These are phyloP conservation scores for Pyricularia sp. DNA, from an alignment of 2,329 filamentous ascomycete species.

Conservation along the genomic window DNA sequence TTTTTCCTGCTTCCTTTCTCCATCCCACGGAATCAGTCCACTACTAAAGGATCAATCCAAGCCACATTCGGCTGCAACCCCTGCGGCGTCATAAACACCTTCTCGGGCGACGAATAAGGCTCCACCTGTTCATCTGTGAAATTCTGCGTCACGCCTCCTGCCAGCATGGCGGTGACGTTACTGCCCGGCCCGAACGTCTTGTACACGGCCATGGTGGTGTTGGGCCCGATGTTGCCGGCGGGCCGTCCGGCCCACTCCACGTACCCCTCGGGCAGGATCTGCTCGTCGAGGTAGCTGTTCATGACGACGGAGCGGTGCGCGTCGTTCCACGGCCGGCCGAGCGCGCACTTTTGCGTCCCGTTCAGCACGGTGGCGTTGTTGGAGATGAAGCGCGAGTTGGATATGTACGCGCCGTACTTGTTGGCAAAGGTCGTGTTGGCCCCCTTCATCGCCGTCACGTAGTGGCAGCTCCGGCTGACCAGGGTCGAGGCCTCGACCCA, in stretches of 20 bases:
- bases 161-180: not conserved
- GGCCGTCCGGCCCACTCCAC: conserved; percentile 10
- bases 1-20: no score
- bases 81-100: not conserved
- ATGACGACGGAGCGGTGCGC: conserved; percentile 44
- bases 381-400: conserved; percentile 37
- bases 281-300: conserved; percentile 36
- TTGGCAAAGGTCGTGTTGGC: conserved; percentile 52
- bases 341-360: conserved; percentile 31
- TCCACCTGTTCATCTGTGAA: not conserved
- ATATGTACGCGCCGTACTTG: conserved; percentile 54
- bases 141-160: not conserved
- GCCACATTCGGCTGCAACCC: not conserved
- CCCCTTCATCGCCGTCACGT: conserved; percentile 57
- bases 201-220: not conserved
- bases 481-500: conserved; percentile 44
- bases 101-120: not conserved
- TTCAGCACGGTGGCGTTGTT: conserved; percentile 34
- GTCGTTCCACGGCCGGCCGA: conserved; percentile 51
- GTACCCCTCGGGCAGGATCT: conserved; percentile 39
- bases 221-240: not conserved
- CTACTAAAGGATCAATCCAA: not conserved
- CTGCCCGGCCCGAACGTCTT: not conserved
- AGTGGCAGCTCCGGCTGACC: conserved; percentile 45
- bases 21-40: no score